These are phyloP conservation scores for Colletotrichum phormii DNA, from an alignment of 2,329 filamentous ascomycete genomes.

Conservation along the genomic window DNA sequence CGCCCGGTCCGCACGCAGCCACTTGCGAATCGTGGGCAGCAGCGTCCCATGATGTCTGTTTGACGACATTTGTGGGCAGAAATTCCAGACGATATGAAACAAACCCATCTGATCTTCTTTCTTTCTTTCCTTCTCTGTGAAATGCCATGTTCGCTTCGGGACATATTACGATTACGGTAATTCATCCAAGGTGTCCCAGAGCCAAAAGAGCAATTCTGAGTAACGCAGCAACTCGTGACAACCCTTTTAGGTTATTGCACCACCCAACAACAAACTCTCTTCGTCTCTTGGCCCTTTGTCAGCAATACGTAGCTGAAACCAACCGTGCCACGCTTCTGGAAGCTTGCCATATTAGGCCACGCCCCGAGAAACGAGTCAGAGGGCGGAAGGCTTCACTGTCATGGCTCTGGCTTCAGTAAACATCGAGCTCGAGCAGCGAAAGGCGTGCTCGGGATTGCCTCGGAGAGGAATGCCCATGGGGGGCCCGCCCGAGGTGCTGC, in stretches of 20 bases:
- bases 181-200: not conserved
- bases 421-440: not conserved
- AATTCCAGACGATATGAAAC: constrained; percentile 29
- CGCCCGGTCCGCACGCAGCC: constrained; percentile 27
- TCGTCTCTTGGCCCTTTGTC: not conserved
- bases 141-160: not conserved
- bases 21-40: constrained; percentile 21
- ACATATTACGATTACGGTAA: constrained; percentile 10
- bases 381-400: not conserved
- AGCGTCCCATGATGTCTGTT: constrained; percentile 10
- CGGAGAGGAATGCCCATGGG: constrained; percentile 16
- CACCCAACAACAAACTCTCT: not conserved
- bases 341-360: constrained; percentile 23
- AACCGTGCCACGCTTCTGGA: constrained; percentile 27
- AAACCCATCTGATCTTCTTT: constrained; percentile 15
- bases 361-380: constrained; percentile 26
- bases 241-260: not conserved
- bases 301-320: constrained; percentile 22
- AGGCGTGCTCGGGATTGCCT: constrained; percentile 18
- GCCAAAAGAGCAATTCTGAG: constrained; percentile 3
- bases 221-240: not conserved
- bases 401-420: not conserved
- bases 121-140: not conserved
- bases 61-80: constrained; percentile 12
- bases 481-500: not conserved